Conservation (phyloP, 2,329 filamentous ascomycete species). For the Ceratocystis variospora region DNA sequence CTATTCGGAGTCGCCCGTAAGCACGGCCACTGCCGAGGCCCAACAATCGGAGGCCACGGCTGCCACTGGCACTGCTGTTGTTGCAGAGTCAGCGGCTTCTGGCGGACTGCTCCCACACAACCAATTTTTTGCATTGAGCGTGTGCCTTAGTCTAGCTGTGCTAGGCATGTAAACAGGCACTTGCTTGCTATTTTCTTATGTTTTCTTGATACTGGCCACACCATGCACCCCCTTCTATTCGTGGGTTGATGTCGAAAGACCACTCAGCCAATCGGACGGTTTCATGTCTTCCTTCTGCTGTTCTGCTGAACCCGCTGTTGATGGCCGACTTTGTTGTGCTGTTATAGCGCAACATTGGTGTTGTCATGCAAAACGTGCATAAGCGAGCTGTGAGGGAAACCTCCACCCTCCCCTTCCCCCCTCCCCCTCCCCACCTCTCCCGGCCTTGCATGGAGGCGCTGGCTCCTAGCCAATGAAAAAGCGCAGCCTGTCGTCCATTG, state of each 20-base stretch:
- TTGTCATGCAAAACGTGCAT: background rate
- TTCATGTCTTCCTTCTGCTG: background rate
- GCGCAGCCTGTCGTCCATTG: background rate
- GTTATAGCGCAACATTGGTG: background rate
- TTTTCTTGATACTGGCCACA: background rate
- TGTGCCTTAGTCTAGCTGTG: constrained; percentile 1
- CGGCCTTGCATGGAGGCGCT: background rate
- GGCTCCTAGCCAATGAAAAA: background rate
- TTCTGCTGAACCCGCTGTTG: background rate
- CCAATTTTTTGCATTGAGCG: background rate
- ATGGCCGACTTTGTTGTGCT: background rate
- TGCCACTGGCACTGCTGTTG: background rate
- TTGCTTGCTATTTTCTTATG: background rate
- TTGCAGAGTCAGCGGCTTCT: background rate
- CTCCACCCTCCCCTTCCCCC: background rate
- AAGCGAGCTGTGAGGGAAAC: background rate
- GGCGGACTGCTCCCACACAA: background rate
- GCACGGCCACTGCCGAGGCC: background rate
- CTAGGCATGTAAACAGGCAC: background rate
- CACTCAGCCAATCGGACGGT: background rate
- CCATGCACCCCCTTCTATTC: background rate
- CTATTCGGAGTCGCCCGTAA: background rate
- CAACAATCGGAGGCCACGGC: background rate
- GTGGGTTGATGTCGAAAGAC: background rate
- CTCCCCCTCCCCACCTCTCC: background rate